Percentiles rank a stretch among this genome's conserved stretches.
Conservation (phyloP, 345 rosid species). For the Populus nigra region DNA sequence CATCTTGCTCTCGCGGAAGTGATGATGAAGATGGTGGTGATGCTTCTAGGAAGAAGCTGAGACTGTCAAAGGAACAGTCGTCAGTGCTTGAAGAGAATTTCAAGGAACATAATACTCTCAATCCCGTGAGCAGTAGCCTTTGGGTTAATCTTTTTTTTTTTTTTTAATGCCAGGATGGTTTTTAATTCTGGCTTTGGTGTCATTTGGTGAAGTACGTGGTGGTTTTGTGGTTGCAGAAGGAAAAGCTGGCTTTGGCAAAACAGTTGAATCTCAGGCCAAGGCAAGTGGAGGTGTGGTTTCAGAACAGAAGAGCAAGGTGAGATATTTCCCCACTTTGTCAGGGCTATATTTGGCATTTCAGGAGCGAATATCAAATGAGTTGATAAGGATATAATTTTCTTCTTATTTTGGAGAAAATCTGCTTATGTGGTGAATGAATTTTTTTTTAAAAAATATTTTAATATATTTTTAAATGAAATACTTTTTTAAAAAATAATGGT, state of each 20-base stretch:
- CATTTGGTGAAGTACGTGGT: not conserved
- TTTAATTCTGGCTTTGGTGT: not conserved
- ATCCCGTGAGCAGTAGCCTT: slow-evolving; percentile 77
- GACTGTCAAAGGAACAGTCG: slow-evolving; percentile 79
- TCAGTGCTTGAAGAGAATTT: slow-evolving; percentile 78
- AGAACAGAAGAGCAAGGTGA: slow-evolving; percentile 89
- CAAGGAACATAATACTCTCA: slow-evolving; percentile 80
- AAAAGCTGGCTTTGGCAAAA: slow-evolving; percentile 68
- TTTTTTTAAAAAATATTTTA: too few relatives aligned
- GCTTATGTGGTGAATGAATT: too few relatives aligned
- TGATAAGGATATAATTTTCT: slow-evolving; percentile 39
- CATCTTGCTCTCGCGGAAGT: slow-evolving; percentile 62
- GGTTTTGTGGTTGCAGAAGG: slow-evolving; percentile 51
- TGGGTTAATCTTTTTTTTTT: slow-evolving; percentile 18
- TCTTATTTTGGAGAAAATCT: slow-evolving; percentile 1
- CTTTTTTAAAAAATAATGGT: too few relatives aligned
- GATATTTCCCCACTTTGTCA: not conserved
- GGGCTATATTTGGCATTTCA: slow-evolving; percentile 25
- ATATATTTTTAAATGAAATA: too few relatives aligned
- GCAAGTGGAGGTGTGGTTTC: slow-evolving; percentile 95
- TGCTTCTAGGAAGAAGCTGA: slow-evolving; percentile 73
- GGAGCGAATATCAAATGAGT: slow-evolving; percentile 7
- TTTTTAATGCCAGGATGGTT: not conserved
- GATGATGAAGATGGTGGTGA: slow-evolving; percentile 74
- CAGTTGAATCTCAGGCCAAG: slow-evolving; percentile 75